These are phyloP conservation scores for Claviceps digitariae DNA, from an alignment of 2,329 filamentous ascomycete species.

Conservation along the genomic window DNA sequence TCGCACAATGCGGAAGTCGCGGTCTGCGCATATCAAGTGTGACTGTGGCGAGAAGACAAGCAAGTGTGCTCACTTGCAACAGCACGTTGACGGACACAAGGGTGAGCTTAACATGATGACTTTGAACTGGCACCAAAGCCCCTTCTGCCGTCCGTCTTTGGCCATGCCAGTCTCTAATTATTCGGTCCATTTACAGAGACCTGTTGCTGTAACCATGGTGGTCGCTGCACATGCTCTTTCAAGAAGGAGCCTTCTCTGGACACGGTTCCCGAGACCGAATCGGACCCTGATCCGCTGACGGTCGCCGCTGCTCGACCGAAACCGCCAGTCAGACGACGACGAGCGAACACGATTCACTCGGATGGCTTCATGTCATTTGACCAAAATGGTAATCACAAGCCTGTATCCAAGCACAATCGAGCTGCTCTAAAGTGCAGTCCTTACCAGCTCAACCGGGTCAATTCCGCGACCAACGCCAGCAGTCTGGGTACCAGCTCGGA, in stretches of 20 bases:
- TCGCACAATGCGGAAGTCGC: conserved; percentile 89
- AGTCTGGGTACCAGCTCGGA: conserved; percentile 32
- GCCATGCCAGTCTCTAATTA: conserved; percentile 5
- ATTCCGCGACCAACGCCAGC: conserved; percentile 40
- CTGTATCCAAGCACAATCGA: conserved; percentile 45
- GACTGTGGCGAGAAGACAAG: conserved; percentile 90
- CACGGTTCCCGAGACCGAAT: conserved; percentile 50
- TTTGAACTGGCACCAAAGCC: background rate
- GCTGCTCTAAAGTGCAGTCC: conserved; percentile 48
- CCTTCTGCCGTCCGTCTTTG: conserved; percentile 2
- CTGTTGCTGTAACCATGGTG: conserved; percentile 59
- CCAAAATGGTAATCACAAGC: conserved; percentile 51
- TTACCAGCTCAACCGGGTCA: conserved; percentile 45
- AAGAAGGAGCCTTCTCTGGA: conserved; percentile 50
- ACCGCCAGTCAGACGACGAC: conserved; percentile 33
- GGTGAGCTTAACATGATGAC: conserved; percentile 28
- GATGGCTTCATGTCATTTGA: conserved; percentile 47
- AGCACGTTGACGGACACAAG: conserved; percentile 43
- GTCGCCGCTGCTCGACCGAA: conserved; percentile 24
- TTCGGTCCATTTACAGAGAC: conserved; percentile 33
- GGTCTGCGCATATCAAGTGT: conserved; percentile 87
- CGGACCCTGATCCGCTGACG: conserved; percentile 31
- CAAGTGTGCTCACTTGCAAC: conserved; percentile 49
- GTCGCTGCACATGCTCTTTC: conserved; percentile 48
- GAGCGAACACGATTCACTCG: conserved; percentile 49